Evolutionary conservation across 345 rosid species (phyloP).

Genomic region (Acer negundo): DNA sequence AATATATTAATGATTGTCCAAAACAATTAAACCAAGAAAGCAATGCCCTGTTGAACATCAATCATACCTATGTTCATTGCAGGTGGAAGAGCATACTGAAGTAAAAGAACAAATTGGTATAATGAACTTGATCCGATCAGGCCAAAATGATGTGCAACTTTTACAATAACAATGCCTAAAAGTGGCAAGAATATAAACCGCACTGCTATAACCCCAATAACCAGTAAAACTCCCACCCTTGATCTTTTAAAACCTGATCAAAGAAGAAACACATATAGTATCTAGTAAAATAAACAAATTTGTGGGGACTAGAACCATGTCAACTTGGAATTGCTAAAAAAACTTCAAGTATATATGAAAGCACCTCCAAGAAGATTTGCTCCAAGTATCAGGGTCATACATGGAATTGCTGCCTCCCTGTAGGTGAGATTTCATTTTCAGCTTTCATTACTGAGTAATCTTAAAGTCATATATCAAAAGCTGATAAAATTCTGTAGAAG

Average conservation of each 20-base stretch:
- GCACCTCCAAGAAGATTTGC: slow-evolving; percentile 48
- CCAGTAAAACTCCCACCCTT: slow-evolving; percentile 14
- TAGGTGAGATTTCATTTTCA: not conserved
- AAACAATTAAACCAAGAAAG: not conserved
- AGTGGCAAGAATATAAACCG: slow-evolving; percentile 38
- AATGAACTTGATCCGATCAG: slow-evolving; percentile 33
- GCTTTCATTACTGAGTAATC: not conserved
- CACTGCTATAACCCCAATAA: slow-evolving; percentile 38
- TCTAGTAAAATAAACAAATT: not conserved
- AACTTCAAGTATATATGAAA: not conserved
- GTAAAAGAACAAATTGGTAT: slow-evolving; percentile 52
- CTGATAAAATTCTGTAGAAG: too few relatives aligned
- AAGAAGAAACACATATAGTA: not conserved
- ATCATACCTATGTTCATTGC: slow-evolving; percentile 46
- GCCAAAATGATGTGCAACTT: slow-evolving; percentile 33
- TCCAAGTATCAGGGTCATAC: slow-evolving; percentile 44
- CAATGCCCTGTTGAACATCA: too few relatives aligned
- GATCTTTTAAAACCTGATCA: slow-evolving; percentile 51
- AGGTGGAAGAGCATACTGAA: slow-evolving; percentile 52
- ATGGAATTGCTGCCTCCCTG: slow-evolving; percentile 48
- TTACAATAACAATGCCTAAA: slow-evolving; percentile 38
- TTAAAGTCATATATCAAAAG: too few relatives aligned
- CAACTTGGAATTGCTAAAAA: not conserved
- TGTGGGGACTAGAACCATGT: too few relatives aligned
- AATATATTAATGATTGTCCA: not conserved